A percentile compares a stretch with the other conserved stretches of the same genome.
These are phyloP conservation scores for Darksidea phi DNA, from an alignment of 495 filamentous ascomycete genomes.

Conservation along the genomic window DNA sequence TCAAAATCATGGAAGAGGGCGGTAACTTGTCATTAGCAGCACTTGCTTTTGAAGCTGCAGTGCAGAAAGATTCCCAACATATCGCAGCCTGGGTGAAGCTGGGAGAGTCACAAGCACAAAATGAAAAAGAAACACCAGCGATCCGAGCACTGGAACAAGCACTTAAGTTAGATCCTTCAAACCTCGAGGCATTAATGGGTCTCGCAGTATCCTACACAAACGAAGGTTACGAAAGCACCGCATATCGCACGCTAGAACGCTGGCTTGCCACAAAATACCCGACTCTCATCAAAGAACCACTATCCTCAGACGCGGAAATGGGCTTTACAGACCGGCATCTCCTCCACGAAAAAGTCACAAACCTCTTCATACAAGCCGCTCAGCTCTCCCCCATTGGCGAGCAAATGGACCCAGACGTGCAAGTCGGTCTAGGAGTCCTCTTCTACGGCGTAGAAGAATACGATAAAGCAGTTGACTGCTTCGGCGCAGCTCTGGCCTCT, in stretches of 20 bases:
- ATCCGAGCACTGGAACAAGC: constrained; percentile 95
- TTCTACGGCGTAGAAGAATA: constrained; percentile 98
- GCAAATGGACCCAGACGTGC: constrained; percentile 96
- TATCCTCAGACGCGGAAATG: constrained; percentile 69
- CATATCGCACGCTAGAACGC: constrained; percentile 93
- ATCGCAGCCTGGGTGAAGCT: constrained; percentile 90
- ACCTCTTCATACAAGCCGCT: constrained; percentile 86
- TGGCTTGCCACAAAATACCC: constrained; percentile 96
- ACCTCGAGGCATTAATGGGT: constrained; percentile 87
- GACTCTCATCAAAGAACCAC: constrained; percentile 61
- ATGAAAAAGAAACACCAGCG: constrained; percentile 97
- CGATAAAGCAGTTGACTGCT: constrained; percentile 98
- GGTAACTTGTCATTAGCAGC: constrained; percentile 93
- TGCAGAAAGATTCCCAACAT: constrained; percentile 82
- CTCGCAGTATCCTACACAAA: constrained; percentile 98
- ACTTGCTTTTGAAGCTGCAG: constrained; percentile 94
- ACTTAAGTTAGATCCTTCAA: constrained; percentile 79
- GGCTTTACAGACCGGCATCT: constrained; percentile 90
- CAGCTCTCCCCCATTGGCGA: constrained; percentile 83
- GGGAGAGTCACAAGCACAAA: constrained; percentile 89
- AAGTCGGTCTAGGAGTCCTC: constrained; percentile 93
- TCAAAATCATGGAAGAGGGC: constrained; percentile 84
- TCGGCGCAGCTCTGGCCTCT: constrained; percentile 79
- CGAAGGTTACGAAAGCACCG: constrained; percentile 94
- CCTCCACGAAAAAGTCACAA: constrained; percentile 85